These are phyloP conservation scores for Vaccinium vitisidaea DNA, from an alignment of 148 eudicot genomes.

Conservation along the genomic window DNA sequence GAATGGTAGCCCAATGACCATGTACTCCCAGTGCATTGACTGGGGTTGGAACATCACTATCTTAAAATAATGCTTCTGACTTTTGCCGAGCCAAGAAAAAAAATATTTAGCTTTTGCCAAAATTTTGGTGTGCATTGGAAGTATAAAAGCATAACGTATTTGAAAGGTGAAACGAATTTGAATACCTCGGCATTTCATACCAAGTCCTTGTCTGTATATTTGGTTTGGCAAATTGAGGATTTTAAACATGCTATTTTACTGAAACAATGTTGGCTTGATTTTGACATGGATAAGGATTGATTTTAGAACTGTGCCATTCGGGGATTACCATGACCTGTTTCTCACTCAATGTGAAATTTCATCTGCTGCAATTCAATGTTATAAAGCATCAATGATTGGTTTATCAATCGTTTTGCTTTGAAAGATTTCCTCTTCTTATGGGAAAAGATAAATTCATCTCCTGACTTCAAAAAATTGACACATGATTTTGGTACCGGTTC, in stretches of 20 bases:
- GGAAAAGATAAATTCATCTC: background rate
- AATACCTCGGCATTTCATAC: background rate
- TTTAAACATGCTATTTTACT: background rate
- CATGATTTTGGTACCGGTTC: background rate
- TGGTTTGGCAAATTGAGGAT: background rate
- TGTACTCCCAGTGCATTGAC: no score
- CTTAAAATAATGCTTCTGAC: no score
- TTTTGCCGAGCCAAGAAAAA: no score
- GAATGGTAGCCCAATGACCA: no score
- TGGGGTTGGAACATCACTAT: no score
- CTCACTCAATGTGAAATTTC: background rate
- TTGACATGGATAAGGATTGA: background rate
- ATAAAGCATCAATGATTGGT: background rate
- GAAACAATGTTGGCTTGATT: background rate
- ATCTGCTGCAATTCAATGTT: background rate
- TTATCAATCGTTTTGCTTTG: background rate
- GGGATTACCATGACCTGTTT: constrained; percentile 7
- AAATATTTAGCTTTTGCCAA: background rate
- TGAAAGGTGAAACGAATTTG: background rate
- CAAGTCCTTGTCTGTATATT: background rate
- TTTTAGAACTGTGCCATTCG: background rate
- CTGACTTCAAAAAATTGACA: background rate
- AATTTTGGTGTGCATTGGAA: background rate
- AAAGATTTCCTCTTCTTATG: background rate
- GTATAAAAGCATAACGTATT: background rate